A percentile compares a stretch with the other conserved stretches of the same genome.
phyloP scores from a whole-genome alignment of 352 stramenopile genomes.

The Globisporangium recalcitrans region DNA sequence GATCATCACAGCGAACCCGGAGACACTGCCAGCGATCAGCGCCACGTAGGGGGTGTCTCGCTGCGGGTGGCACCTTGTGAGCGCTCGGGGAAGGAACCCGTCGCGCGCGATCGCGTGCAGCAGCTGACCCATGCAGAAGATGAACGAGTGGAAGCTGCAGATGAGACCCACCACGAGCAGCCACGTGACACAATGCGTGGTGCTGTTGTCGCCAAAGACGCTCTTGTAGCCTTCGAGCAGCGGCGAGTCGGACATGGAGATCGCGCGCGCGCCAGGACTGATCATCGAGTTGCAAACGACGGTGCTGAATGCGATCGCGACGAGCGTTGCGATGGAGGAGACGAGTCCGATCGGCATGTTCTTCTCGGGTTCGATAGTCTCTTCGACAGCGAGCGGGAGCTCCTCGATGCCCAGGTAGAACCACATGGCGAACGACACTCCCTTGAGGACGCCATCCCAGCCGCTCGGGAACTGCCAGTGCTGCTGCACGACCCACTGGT shows the following conservation, averaged over 20 bases:
- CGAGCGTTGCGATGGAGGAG: conserved; percentile 48
- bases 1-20: conserved; percentile 40
- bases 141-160: conserved; percentile 67
- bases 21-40: conserved; percentile 39
- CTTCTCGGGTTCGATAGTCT: conserved; percentile 52
- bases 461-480: conserved; percentile 42
- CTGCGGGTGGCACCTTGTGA: conserved; percentile 31
- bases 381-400: conserved; percentile 54
- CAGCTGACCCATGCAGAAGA: conserved; percentile 75
- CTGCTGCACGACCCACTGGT: conserved; percentile 35
- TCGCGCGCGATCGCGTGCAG: conserved; percentile 62
- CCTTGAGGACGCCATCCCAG: conserved; percentile 42
- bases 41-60: conserved; percentile 47
- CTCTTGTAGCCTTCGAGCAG: conserved; percentile 57
- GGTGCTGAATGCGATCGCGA: conserved; percentile 48
- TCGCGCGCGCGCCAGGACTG: conserved; percentile 30
- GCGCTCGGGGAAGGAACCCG: conserved; percentile 43
- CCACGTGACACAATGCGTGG: conserved; percentile 60
- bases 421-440: conserved; percentile 62
- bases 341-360: conserved; percentile 59
- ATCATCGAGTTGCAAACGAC: conserved; percentile 68
- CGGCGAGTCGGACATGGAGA: conserved; percentile 41
- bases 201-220: conserved; percentile 65
- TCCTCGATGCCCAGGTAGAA: conserved; percentile 73
- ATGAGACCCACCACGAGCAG: conserved; percentile 61